Percentiles rank a stretch among this genome's conserved stretches.
Conservation (phyloP, 208 protist genomes). For the Plasmodiophora brassicae region DNA sequence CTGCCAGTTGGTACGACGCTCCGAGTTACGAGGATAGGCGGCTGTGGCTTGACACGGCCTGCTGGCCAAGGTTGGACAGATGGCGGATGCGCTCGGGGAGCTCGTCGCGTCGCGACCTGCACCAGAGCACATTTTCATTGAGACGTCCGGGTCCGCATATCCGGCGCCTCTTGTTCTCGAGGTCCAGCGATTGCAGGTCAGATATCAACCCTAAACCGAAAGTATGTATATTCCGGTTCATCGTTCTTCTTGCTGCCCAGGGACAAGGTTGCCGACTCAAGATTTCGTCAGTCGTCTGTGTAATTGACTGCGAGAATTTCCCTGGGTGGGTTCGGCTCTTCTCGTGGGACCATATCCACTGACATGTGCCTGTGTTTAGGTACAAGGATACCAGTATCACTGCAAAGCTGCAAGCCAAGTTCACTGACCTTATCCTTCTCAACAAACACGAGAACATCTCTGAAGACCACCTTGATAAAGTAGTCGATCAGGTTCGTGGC, state of each 20-base stretch:
- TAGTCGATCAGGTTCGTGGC: slow-evolving; percentile 30
- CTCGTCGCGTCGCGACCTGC: background rate
- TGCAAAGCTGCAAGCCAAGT: slow-evolving; percentile 4
- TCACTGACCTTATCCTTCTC: background rate
- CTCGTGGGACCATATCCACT: too few relatives aligned
- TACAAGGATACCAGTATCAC: slow-evolving; percentile 1
- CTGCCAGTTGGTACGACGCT: too few relatives aligned
- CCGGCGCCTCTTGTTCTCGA: background rate
- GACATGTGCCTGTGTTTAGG: slow-evolving; percentile 1
- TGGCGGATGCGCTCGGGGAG: background rate
- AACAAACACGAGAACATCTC: background rate
- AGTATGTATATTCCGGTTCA: background rate
- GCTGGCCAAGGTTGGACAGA: too few relatives aligned
- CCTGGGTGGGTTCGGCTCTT: background rate
- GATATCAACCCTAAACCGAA: too few relatives aligned
- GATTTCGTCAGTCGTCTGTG: background rate
- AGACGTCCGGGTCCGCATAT: slow-evolving; percentile 26
- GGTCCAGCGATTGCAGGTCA: background rate
- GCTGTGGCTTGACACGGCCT: too few relatives aligned
- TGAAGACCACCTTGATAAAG: background rate
- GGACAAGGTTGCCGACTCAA: background rate
- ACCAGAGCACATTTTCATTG: background rate
- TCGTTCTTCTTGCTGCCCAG: background rate
- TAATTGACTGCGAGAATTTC: slow-evolving; percentile 31
- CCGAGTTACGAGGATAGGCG: too few relatives aligned